Conservation (phyloP, 768 basidiomycete genomes). For the Lactifluus subvellereus region DNA sequence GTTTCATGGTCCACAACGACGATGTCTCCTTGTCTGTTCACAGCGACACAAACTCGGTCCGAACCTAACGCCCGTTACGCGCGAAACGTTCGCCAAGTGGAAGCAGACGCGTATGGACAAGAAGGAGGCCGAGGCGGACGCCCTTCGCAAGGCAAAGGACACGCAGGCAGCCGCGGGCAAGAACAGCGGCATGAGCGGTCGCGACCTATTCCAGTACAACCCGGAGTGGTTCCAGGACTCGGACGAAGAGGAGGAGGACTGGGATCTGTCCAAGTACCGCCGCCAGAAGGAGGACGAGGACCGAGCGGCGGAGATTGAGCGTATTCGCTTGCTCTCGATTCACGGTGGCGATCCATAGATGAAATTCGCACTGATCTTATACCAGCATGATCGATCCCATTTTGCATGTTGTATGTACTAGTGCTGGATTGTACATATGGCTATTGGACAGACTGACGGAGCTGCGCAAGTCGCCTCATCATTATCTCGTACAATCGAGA, state of each 20-base stretch:
- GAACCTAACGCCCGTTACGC: conserved; percentile 89
- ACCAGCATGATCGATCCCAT: conserved; percentile 3
- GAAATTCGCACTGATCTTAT: conserved; percentile 30
- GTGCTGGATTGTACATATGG: not conserved
- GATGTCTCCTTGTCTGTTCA: not conserved
- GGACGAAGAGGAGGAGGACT: conserved; percentile 47
- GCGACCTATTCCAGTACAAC: conserved; percentile 97
- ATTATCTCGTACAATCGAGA: not conserved
- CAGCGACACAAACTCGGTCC: conserved; percentile 92
- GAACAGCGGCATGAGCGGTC: conserved; percentile 87
- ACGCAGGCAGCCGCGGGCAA: conserved; percentile 81
- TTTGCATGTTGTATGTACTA: conserved; percentile 8
- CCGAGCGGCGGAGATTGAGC: conserved; percentile 43
- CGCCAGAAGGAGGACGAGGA: conserved; percentile 58
- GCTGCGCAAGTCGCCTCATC: not conserved
- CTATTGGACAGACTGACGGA: not conserved
- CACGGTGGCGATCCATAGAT: conserved; percentile 33
- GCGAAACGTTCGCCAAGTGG: conserved; percentile 88
- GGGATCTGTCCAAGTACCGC: conserved; percentile 52
- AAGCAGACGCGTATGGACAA: conserved; percentile 94
- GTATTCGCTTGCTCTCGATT: conserved; percentile 42
- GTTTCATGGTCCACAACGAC: not conserved
- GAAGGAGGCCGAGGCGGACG: conserved; percentile 87
- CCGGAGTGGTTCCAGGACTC: conserved; percentile 90
- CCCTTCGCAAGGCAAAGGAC: conserved; percentile 74